phyloP scores from a whole-genome alignment of 495 filamentous ascomycete genomes.

The Hypoxylon trugodes region DNA sequence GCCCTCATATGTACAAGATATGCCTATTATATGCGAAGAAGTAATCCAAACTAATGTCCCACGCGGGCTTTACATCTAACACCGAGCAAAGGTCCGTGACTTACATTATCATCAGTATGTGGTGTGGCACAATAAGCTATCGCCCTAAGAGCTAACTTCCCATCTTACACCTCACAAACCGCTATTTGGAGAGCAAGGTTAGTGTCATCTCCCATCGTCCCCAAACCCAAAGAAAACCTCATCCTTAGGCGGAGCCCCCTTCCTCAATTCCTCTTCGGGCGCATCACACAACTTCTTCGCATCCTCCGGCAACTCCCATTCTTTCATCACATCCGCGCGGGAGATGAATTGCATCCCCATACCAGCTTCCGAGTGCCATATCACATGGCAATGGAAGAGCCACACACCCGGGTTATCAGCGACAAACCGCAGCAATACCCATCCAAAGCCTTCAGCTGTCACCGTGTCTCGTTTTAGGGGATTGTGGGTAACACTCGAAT shows the following conservation, averaged over 20 bases:
- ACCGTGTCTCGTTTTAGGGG: conserved; percentile 52
- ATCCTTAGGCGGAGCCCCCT: conserved; percentile 56
- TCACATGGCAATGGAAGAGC: conserved; percentile 64
- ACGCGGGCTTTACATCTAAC: conserved; percentile 1
- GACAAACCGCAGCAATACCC: conserved; percentile 52
- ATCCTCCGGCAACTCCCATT: conserved; percentile 55
- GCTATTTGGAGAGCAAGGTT: background rate
- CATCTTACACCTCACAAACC: background rate
- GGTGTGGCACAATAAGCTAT: background rate
- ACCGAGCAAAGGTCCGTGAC: background rate
- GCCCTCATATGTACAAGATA: too few species aligned
- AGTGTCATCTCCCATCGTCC: background rate
- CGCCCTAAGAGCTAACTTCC: background rate
- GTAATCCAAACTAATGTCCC: background rate
- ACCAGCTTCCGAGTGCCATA: conserved; percentile 67
- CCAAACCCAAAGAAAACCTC: conserved; percentile 47
- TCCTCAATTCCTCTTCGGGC: conserved; percentile 48
- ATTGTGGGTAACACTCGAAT: conserved; percentile 24
- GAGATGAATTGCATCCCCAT: conserved; percentile 67
- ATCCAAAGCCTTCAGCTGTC: conserved; percentile 51
- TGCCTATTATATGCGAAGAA: background rate
- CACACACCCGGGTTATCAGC: conserved; percentile 62
- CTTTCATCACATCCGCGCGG: conserved; percentile 52
- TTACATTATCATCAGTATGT: background rate
- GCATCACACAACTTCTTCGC: conserved; percentile 52